phyloP scores from a whole-genome alignment of 2,329 filamentous ascomycete genomes.

The Daldinia eschscholtzii region DNA sequence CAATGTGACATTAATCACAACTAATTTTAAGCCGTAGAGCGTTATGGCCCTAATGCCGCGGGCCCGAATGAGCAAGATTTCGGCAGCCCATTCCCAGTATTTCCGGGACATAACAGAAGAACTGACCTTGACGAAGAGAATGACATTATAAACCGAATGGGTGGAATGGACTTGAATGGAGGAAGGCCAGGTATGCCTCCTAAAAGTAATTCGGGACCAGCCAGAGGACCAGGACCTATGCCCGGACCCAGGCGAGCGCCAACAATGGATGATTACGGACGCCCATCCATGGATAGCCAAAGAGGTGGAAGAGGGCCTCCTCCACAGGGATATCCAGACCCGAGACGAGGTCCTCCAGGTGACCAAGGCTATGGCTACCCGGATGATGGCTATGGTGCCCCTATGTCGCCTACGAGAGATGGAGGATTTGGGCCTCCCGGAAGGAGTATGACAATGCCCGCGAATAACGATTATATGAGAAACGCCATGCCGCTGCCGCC shows the following conservation, averaged over 20 bases:
- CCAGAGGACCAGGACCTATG: constrained; percentile 50
- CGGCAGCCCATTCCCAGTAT: constrained; percentile 58
- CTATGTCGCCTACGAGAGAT: constrained; percentile 55
- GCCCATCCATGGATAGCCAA: constrained; percentile 54
- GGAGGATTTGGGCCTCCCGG: constrained; percentile 64
- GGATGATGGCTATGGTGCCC: constrained; percentile 55
- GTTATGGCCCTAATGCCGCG: constrained; percentile 42
- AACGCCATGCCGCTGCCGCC: constrained; percentile 53
- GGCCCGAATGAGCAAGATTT: constrained; percentile 54
- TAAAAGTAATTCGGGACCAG: constrained; percentile 49
- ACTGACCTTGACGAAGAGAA: constrained; percentile 58
- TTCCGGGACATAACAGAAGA: constrained; percentile 57
- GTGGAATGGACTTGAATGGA: constrained; percentile 56
- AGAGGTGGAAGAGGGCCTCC: constrained; percentile 54
- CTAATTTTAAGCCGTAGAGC: constrained; percentile 46
- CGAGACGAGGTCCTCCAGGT: constrained; percentile 53
- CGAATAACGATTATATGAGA: constrained; percentile 58
- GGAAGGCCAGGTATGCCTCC: constrained; percentile 45
- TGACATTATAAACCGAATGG: constrained; percentile 59
- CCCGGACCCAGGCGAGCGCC: constrained; percentile 47
- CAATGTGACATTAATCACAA: neutral
- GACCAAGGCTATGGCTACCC: constrained; percentile 55
- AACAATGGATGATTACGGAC: constrained; percentile 54
- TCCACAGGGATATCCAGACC: constrained; percentile 55
- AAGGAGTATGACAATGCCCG: constrained; percentile 74